Base-by-base conservation (phyloP, 1,139 yeast genomes). In the Lodderomyces jiufengensis region DNA sequence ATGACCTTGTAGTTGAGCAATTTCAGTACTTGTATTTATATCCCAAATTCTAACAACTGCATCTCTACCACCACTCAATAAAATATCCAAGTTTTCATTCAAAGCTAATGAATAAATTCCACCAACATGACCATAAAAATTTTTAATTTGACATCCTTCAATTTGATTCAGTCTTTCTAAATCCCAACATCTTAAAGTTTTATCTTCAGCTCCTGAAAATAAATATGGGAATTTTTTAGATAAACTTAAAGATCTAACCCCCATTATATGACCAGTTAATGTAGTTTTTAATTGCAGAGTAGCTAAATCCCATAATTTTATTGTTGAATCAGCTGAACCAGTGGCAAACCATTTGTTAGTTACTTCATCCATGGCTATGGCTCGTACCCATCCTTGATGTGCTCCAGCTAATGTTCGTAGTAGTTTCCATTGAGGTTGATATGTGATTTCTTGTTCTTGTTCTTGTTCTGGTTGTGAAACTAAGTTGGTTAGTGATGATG, bases 111-210 rank as follows among this genome's bases (percentile, higher is more conserved):
- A 70, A 52, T 86, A 88, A 1, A 94, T 86, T 3, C 96, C 95
- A 14, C 95, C 86, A 21, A 87, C 70, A 60, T 92, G 98, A 4
- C 98, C 99, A 57, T 90, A 95, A 55, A 86, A 94, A 50, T 88
- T 87, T 38, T 97, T 67, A 11, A 88, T 77, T 45, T 66, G 72
- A 44, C 72, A 64, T 5, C 76, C 76, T 20, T 64, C 55, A 1
- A 61, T 48, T 2, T 86, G 80, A 49, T 78, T 77, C 48, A 92
- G 86, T 50, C 81, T 76, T 57, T 92, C 97, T 49, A 94, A 66
- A 62, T 94, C 98, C 97, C 97, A 94, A 59, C 97, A 90, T 52
- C 88, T 78, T n/a, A 88, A 87, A 27, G 88, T 75, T 55, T 90
- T 90, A 59, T 94, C 99, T 54, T 92, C 97, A 26, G 96, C 85